phyloP scores from a whole-genome alignment of 2,329 filamentous ascomycete species.

The Venturia asperata region DNA sequence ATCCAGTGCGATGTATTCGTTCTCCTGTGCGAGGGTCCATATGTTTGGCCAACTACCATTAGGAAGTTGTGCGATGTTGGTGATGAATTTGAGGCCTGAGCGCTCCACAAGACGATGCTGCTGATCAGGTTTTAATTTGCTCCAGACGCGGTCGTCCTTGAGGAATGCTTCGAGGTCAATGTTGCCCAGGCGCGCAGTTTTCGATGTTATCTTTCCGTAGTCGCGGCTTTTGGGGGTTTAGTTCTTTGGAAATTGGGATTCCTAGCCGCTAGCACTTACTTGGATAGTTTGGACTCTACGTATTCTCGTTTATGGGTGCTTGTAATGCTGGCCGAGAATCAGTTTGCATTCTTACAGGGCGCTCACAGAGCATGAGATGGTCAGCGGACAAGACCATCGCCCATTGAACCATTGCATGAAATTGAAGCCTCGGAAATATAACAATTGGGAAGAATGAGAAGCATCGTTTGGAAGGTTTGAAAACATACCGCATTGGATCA shows the following conservation, averaged over 20 bases:
- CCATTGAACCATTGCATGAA: background rate
- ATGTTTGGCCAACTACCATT: background rate
- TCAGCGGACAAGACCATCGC: background rate
- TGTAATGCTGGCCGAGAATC: background rate
- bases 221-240: conserved; percentile 28
- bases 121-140: conserved; percentile 15
- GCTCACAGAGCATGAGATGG: background rate
- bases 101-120: conserved; percentile 8
- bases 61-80: background rate
- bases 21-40: background rate
- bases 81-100: conserved; percentile 21
- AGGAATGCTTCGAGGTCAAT: conserved; percentile 26
- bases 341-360: background rate
- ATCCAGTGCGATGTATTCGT: background rate
- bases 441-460: background rate
- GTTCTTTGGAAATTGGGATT: conserved; percentile 15
- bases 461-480: background rate
- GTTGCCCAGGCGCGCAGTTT: conserved; percentile 25
- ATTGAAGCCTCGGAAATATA: background rate
- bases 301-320: conserved; percentile 7
- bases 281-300: conserved; percentile 21
- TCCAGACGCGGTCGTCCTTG: conserved; percentile 20
- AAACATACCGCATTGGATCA: conserved; percentile 7
- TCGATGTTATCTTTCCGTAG: conserved; percentile 24
- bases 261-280: conserved; percentile 24